Evolutionary conservation across 345 rosid species (phyloP), one percentile per base, ranked within the genome.

Genomic region (Noccaea bulbosa): DNA sequence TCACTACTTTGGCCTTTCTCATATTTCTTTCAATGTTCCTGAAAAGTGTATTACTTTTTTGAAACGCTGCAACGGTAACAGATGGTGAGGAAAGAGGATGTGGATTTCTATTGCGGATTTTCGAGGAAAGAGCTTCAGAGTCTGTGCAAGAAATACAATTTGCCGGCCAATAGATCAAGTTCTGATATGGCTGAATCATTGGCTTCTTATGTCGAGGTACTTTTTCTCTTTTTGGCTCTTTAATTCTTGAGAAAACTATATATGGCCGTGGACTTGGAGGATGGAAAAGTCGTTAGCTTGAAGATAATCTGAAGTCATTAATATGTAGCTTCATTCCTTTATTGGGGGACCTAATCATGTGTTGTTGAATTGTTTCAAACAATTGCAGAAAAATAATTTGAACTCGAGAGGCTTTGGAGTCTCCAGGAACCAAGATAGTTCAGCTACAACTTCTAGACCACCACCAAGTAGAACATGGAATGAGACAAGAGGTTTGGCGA

Each of bases 111-210:
- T 66, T 63, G 62, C 9, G 70, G 73, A 10, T 86, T 80, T 70
- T 77, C 97, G 8, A 76, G 94, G 81, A 88, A 82, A 83, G 91
- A 88, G 76, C 95, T 91, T 67, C 91, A 87, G 56, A 82, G 79
- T 78, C 62, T 87, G 69, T 88, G 97, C 80, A 88, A 85, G 82
- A 81, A 73, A 55, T 83, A 75, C 77, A 83, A 86, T 49, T 78
- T 91, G 74, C 97, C 95, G 24, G 87, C 95, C 12, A 83, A 85
- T 75, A 85, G 79, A 77, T 85, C 95, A 7, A 88, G 79, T 46
- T 77, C 73, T 1, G 87, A 87, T 52, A 82, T 91, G 90, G 91
- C 85, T 51, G 79, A 79, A 71, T 82, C 82, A 22, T 70, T 91
- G 51, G 77, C 79, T 68, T 81, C 81, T 72, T 80, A 38, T 67